Evolutionary conservation across 257 asterid species (phyloP), one percentile per base, ranked within the genome.

Genomic region (Salvia hispanica): DNA sequence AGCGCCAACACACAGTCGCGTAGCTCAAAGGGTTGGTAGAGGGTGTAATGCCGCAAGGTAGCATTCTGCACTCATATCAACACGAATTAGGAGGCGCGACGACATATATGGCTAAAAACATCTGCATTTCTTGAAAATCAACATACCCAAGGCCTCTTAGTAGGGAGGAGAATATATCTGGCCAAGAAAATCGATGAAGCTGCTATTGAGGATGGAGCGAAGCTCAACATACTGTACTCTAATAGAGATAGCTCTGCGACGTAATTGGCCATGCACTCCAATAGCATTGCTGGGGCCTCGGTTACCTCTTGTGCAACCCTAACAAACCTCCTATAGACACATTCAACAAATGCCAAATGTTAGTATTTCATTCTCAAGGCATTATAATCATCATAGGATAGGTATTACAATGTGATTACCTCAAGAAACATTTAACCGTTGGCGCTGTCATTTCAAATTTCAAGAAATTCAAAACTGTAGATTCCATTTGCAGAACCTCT

Each of bases 381-480:
- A 21, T 2, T 12, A 18, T 21, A 52, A n/a, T 58, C 52, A 62
- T 36, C 9, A 33, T 16, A 33, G 60, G 25, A 21, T 21, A 21
- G 0, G 58, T 53, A 4, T 40, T 21, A 9, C 62, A 56, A 28
- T 28, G 33, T 64, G 25, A 39, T 34, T 51, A 86, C 98, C 96
- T 88, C 77, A 93, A 72, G 70, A 90, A 90, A 77, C 99, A 88
- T 86, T 90, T 90, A 5, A 80, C 42, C n/a, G 95, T 86, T 42
- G 96, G 84, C 13, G 97, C 95, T 40, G 97, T 88, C 96, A 91
- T 85, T 79, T 90, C 99, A 52, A 94, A 94, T 83, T 91, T 94
- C 61, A 94, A 74, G 86, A 79, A 84, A 69, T 83, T 85, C 74
- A 85, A 76, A 37, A 88, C 95, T 51, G 79, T 62, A 67, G 95